Percentiles rank a stretch among this genome's conserved stretches.
These are phyloP conservation scores for Geotrichum restrictum DNA, from an alignment of 1,139 yeast species.

Conservation along the genomic window DNA sequence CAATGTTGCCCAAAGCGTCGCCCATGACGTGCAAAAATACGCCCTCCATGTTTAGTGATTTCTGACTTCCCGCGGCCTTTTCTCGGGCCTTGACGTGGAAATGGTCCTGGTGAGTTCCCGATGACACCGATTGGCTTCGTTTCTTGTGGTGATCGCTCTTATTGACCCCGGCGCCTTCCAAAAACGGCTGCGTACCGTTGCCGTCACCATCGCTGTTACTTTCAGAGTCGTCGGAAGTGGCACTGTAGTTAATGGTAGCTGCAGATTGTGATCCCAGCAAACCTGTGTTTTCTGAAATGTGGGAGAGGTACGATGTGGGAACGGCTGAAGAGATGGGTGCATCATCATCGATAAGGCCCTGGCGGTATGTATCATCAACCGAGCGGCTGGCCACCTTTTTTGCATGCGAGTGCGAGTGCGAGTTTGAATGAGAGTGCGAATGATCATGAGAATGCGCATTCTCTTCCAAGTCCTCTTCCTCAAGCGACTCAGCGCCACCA, in stretches of 20 bases:
- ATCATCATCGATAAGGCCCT: slow-evolving; percentile 17
- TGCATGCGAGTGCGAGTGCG: slow-evolving; percentile 24
- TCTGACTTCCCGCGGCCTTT: slow-evolving; percentile 37
- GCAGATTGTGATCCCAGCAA: slow-evolving; percentile 20
- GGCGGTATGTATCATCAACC: slow-evolving; percentile 5
- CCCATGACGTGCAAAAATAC: slow-evolving; percentile 93
- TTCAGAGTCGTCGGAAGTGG: slow-evolving; percentile 13
- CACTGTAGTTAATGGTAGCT: neutral
- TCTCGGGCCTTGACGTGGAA: slow-evolving; percentile 40
- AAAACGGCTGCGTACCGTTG: slow-evolving; percentile 9
- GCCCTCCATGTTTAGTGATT: slow-evolving; percentile 93
- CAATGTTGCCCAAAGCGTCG: slow-evolving; percentile 92
- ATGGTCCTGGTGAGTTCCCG: slow-evolving; percentile 36
- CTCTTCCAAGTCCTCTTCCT: slow-evolving; percentile 26
- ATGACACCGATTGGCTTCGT: slow-evolving; percentile 20
- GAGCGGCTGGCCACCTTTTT: slow-evolving; percentile 7
- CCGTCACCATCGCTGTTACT: slow-evolving; percentile 13
- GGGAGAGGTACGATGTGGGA: slow-evolving; percentile 13
- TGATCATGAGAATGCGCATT: slow-evolving; percentile 26
- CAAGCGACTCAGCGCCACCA: slow-evolving; percentile 39
- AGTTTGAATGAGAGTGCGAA: slow-evolving; percentile 24
- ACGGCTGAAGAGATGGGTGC: slow-evolving; percentile 19
- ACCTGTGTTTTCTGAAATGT: slow-evolving; percentile 15
- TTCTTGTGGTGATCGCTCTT: slow-evolving; percentile 19
- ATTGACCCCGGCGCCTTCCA: slow-evolving; percentile 21